Evolutionary conservation across 169 alveolate genomes (phyloP).

Genomic region (Cryptosporidium ryanae): DNA sequence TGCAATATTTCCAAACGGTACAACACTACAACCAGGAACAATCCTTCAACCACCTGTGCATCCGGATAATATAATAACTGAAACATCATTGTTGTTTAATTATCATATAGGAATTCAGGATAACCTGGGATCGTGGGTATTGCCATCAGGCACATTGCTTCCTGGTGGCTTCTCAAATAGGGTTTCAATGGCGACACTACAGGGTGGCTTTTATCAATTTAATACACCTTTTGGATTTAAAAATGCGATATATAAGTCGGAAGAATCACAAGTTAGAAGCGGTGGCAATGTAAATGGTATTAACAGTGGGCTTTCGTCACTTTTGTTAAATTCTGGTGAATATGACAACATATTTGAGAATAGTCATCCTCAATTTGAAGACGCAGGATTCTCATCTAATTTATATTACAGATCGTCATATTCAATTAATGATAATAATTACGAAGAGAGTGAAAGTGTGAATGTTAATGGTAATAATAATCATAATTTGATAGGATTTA

Average conservation of each 20-base stretch:
- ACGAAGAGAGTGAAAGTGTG: no score
- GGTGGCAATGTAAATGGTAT: not conserved
- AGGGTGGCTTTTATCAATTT: constrained; percentile 65
- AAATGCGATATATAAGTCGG: constrained; percentile 36
- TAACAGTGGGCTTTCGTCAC: not conserved
- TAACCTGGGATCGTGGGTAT: constrained; percentile 56
- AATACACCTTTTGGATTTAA: constrained; percentile 47
- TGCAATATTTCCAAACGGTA: constrained; percentile 71
- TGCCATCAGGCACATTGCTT: constrained; percentile 63
- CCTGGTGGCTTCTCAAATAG: constrained; percentile 75
- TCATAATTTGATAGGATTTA: constrained; percentile 22
- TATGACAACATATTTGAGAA: not conserved
- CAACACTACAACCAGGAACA: constrained; percentile 69
- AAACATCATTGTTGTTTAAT: constrained; percentile 57
- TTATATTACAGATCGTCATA: not conserved
- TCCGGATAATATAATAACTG: constrained; percentile 58
- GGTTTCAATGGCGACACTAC: constrained; percentile 47
- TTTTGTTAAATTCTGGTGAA: not conserved
- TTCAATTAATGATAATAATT: not conserved
- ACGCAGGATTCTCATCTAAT: not conserved
- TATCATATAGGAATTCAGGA: constrained; percentile 69
- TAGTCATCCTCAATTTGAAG: constrained; percentile 43
- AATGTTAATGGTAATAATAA: not conserved
- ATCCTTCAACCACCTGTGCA: constrained; percentile 68
- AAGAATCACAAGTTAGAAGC: not conserved